phyloP scores from a whole-genome alignment of 169 alveolate genomes.

The Theileria orientalis region DNA sequence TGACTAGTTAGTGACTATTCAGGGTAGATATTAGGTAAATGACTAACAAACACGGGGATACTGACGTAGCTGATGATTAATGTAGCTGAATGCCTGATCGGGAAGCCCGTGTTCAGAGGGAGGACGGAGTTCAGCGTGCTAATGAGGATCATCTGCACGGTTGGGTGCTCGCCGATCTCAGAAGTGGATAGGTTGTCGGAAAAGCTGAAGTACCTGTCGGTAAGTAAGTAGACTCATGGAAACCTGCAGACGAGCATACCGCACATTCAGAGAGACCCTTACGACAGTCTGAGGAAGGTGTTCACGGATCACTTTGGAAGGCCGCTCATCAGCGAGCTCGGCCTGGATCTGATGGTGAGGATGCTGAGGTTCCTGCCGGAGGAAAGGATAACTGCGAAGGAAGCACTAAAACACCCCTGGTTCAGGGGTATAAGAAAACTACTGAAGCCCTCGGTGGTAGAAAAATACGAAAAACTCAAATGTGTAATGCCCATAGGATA shows the following conservation, averaged over 20 bases:
- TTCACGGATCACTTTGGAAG: constrained; percentile 79
- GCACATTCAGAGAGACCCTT: constrained; percentile 59
- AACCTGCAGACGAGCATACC: constrained; percentile 56
- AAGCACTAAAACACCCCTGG: constrained; percentile 81
- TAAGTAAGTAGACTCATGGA: background rate
- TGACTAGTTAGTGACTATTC: too few species aligned
- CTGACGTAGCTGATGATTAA: constrained; percentile 16
- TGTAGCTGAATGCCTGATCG: constrained; percentile 82
- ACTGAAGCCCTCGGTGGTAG: constrained; percentile 49
- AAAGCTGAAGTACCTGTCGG: constrained; percentile 53
- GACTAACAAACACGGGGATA: too few species aligned
- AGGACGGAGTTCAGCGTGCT: constrained; percentile 81
- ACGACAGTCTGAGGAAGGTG: constrained; percentile 59
- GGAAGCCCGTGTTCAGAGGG: constrained; percentile 87
- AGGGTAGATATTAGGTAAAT: too few species aligned
- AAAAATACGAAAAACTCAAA: constrained; percentile 20
- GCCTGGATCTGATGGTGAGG: constrained; percentile 79
- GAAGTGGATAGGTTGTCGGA: constrained; percentile 64
- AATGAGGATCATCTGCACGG: constrained; percentile 76
- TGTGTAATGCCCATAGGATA: constrained; percentile 45
- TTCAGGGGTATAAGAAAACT: constrained; percentile 71
- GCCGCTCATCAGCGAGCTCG: constrained; percentile 72
- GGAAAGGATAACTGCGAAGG: constrained; percentile 80
- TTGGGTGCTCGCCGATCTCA: constrained; percentile 79
- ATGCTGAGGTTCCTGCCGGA: constrained; percentile 78